These are phyloP conservation scores for Globisporangium paddicum DNA, from an alignment of 352 stramenopile species.

Conservation along the genomic window DNA sequence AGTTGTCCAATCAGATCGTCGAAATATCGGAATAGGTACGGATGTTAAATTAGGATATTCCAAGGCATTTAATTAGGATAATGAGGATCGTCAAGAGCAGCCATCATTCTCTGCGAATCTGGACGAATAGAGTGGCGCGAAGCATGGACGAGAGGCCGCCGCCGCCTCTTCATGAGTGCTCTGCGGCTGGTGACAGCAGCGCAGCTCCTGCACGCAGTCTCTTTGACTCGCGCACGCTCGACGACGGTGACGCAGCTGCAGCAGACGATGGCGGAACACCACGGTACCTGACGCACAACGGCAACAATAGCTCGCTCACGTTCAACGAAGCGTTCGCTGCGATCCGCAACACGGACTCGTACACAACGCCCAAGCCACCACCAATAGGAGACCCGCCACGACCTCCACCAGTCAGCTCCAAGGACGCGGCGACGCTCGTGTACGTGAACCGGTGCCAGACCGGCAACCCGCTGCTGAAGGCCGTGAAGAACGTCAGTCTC, in stretches of 20 bases:
- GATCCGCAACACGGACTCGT: conserved; percentile 54
- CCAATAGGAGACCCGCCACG: conserved; percentile 8
- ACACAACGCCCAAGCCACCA: conserved; percentile 23
- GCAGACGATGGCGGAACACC: conserved; percentile 12
- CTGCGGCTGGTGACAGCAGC: background rate
- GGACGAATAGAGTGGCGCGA: background rate
- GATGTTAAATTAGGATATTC: too few relatives aligned
- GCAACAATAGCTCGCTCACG: conserved; percentile 17
- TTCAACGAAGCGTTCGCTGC: conserved; percentile 59
- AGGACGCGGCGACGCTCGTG: conserved; percentile 52
- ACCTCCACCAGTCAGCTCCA: conserved; percentile 8
- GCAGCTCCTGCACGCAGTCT: conserved; percentile 23
- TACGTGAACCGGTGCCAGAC: conserved; percentile 85
- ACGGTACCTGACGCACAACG: conserved; percentile 33
- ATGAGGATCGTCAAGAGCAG: background rate
- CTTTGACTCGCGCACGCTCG: conserved; percentile 39
- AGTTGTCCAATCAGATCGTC: too few relatives aligned
- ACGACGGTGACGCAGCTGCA: background rate
- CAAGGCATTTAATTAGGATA: too few relatives aligned
- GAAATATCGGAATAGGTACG: too few relatives aligned
- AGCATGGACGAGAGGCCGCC: background rate
- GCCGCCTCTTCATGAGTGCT: background rate
- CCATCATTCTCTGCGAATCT: conserved; percentile 1
- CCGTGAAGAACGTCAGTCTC: conserved; percentile 91
- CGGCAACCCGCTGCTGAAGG: conserved; percentile 92